Percentiles rank a stretch among this genome's conserved stretches.
phyloP scores from a whole-genome alignment of 345 rosid species.

The Geranium brycei region DNA sequence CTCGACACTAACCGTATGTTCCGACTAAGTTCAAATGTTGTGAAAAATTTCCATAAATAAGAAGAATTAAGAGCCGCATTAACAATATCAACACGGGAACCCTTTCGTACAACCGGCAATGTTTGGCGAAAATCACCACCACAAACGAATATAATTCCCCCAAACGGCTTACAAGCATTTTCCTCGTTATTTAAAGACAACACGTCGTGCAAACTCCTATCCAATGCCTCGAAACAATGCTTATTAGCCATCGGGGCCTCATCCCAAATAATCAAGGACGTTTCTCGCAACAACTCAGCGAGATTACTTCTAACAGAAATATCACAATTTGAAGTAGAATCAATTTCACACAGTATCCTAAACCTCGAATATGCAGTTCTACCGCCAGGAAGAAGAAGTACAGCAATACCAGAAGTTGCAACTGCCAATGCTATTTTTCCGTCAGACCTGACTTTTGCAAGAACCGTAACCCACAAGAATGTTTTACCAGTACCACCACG shows the following conservation, averaged over 20 bases:
- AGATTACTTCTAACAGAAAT: neutral
- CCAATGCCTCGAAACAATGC: slow-evolving; percentile 1
- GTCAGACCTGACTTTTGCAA: neutral
- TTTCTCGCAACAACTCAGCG: neutral
- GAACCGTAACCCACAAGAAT: neutral
- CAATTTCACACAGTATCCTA: neutral
- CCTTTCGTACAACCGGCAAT: too few relatives aligned
- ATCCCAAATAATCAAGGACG: slow-evolving; percentile 7
- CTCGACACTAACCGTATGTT: too few relatives aligned
- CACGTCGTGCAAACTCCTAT: neutral
- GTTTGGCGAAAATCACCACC: too few relatives aligned
- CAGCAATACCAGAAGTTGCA: slow-evolving; percentile 5
- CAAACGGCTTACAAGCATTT: too few relatives aligned
- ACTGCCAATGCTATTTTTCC: neutral
- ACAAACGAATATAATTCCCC: too few relatives aligned
- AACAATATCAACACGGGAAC: too few relatives aligned
- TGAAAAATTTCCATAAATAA: too few relatives aligned
- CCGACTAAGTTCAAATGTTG: too few relatives aligned
- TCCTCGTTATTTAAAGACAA: neutral
- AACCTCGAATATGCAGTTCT: slow-evolving; percentile 6
- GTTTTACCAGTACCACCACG: neutral
- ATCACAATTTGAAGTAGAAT: neutral
- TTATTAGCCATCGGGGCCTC: slow-evolving; percentile 5
- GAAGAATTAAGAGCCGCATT: too few relatives aligned
- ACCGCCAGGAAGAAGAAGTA: neutral